These are phyloP conservation scores for Penicillium daleae DNA, from an alignment of 495 filamentous ascomycete genomes.

Conservation along the genomic window DNA sequence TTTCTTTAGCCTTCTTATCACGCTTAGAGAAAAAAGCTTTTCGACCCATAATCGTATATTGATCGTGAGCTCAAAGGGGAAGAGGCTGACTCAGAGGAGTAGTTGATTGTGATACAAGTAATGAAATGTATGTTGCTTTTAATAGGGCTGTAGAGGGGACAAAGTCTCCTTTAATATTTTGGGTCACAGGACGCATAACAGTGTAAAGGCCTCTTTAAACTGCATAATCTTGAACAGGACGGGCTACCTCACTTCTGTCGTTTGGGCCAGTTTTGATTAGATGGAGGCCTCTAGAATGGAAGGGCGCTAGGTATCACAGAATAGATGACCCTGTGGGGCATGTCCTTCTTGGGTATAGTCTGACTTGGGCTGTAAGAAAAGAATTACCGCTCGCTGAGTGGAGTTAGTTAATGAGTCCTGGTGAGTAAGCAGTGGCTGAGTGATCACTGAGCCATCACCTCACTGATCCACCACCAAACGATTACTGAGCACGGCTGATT, in stretches of 20 bases:
- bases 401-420: too few relatives aligned
- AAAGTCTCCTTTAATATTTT: conserved; percentile 4
- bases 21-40: too few relatives aligned
- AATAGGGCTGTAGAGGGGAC: too few relatives aligned
- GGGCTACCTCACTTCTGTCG: neutral
- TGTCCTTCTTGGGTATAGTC: neutral
- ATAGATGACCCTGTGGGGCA: neutral
- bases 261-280: neutral
- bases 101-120: neutral
- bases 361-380: neutral
- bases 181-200: neutral
- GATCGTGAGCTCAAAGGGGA: neutral
- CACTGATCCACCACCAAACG: too few relatives aligned
- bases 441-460: too few relatives aligned
- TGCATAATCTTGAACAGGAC: neutral
- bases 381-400: neutral
- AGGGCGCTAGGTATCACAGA: neutral
- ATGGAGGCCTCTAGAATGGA: neutral
- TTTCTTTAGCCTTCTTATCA: too few relatives aligned
- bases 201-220: neutral
- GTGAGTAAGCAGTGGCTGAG: too few relatives aligned
- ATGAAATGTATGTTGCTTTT: neutral
- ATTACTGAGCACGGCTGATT: too few relatives aligned
- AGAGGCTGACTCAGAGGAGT: neutral
- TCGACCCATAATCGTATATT: conserved; percentile 1